phyloP scores from a whole-genome alignment of 2,329 filamentous ascomycete species.

The Coleophoma cylindrospora region DNA sequence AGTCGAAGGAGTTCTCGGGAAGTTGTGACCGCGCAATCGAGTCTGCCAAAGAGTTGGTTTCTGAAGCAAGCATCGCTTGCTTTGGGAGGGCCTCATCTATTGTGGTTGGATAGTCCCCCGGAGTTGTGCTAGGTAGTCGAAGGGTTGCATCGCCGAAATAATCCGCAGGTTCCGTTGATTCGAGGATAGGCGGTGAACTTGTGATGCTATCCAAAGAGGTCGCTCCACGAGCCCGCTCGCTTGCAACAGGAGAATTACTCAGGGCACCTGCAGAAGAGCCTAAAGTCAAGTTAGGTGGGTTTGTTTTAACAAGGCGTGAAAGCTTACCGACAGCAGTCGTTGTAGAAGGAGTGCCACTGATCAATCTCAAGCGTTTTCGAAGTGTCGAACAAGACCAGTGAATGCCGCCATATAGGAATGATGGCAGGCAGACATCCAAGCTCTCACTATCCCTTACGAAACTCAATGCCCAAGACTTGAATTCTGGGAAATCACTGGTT shows the following conservation, averaged over 20 bases:
- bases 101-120: not conserved
- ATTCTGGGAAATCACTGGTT: slow-evolving; percentile 48
- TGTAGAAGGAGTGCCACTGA: slow-evolving; percentile 48
- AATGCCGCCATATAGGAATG: slow-evolving; percentile 57
- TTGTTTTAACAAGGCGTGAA: slow-evolving; percentile 11
- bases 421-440: slow-evolving; percentile 46
- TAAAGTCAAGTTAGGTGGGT: slow-evolving; percentile 7
- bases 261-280: slow-evolving; percentile 14
- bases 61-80: slow-evolving; percentile 12
- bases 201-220: not conserved
- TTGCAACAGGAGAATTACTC: slow-evolving; percentile 9
- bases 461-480: slow-evolving; percentile 65
- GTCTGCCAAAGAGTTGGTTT: slow-evolving; percentile 4
- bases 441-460: slow-evolving; percentile 46
- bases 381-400: slow-evolving; percentile 69
- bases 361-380: slow-evolving; percentile 61
- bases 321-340: slow-evolving; percentile 10
- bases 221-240: slow-evolving; percentile 9
- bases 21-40: slow-evolving; percentile 9
- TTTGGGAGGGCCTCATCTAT: slow-evolving; percentile 2
- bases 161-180: slow-evolving; percentile 15
- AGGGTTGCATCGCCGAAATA: slow-evolving; percentile 21
- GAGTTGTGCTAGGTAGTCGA: not conserved
- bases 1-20: slow-evolving; percentile 58
- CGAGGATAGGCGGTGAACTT: slow-evolving; percentile 9